Percentiles rank a stretch among this genome's conserved stretches.
Evolutionary conservation across 805 yeast species (phyloP).

Genomic region (Spathaspora passalidarum): DNA sequence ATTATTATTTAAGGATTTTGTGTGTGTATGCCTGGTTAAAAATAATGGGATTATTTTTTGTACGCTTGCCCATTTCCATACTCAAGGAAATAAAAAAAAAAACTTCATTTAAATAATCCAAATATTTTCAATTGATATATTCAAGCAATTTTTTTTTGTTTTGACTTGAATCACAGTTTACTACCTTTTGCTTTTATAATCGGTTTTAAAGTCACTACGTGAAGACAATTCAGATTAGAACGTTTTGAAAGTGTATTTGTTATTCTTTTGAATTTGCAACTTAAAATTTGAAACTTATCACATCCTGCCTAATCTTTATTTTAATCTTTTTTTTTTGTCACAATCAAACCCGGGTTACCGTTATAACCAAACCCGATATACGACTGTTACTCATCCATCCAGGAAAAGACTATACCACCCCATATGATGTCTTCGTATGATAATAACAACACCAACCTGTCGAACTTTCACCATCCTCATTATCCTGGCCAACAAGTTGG

Average conservation of each 20-base stretch:
- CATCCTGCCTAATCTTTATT: not conserved
- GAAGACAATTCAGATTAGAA: not conserved
- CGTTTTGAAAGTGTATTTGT: not conserved
- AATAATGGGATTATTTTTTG: not conserved
- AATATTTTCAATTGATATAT: slow-evolving; percentile 2
- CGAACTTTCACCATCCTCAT: slow-evolving; percentile 1
- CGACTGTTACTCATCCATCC: no score
- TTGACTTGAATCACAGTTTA: not conserved
- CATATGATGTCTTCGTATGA: slow-evolving; percentile 8
- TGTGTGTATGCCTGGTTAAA: not conserved
- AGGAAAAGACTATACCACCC: not conserved
- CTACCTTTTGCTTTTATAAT: not conserved
- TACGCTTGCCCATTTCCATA: not conserved
- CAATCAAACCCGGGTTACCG: not conserved
- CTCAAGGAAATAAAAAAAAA: not conserved
- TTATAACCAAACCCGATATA: not conserved
- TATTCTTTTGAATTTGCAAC: not conserved
- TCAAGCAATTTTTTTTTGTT: slow-evolving; percentile 1
- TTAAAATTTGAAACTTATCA: not conserved
- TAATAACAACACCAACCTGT: slow-evolving; percentile 4
- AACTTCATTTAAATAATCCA: slow-evolving; percentile 3
- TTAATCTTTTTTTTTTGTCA: not conserved
- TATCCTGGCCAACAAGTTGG: slow-evolving; percentile 4
- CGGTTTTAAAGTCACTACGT: not conserved
- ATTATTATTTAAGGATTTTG: not conserved